Evolutionary conservation across 1,284 basidiomycete genomes (phyloP).

Genomic region (Cutaneotrichosporon cavernicola): DNA sequence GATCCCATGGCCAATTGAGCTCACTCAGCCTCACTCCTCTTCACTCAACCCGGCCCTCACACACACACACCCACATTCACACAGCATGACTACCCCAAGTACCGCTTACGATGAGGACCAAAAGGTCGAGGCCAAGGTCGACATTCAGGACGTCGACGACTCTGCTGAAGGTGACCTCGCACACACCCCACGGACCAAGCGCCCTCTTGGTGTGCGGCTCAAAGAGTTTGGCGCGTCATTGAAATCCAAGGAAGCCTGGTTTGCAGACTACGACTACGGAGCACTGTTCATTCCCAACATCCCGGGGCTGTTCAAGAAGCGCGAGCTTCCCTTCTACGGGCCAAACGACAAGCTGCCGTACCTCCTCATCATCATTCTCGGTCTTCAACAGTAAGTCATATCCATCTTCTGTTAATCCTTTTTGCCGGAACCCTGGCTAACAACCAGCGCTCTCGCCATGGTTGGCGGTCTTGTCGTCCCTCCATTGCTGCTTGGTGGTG

Average conservation of each 20-base stretch:
- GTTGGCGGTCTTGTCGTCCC: conserved; percentile 38
- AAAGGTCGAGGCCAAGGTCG: not conserved
- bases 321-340: conserved; percentile 37
- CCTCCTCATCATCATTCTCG: conserved; percentile 37
- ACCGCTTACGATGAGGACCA: not conserved
- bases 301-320: conserved; percentile 28
- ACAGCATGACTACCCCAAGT: not conserved
- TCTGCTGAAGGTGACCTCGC: not conserved
- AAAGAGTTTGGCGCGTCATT: not conserved
- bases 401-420: no score
- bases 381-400: conserved; percentile 34
- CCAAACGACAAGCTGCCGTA: conserved; percentile 35
- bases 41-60: not conserved
- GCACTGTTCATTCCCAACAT: conserved; percentile 39
- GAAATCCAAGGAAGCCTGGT: not conserved
- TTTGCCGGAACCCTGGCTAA: not conserved
- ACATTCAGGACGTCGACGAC: not conserved
- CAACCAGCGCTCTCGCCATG: conserved; percentile 34
- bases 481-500: conserved; percentile 34
- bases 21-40: not conserved
- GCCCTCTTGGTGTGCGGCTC: not conserved
- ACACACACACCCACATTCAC: not conserved
- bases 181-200: not conserved
- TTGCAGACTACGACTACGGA: conserved; percentile 29
- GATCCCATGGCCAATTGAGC: not conserved